Conservation (phyloP, 768 basidiomycete genomes). For the Hysterangium stoloniferum region DNA sequence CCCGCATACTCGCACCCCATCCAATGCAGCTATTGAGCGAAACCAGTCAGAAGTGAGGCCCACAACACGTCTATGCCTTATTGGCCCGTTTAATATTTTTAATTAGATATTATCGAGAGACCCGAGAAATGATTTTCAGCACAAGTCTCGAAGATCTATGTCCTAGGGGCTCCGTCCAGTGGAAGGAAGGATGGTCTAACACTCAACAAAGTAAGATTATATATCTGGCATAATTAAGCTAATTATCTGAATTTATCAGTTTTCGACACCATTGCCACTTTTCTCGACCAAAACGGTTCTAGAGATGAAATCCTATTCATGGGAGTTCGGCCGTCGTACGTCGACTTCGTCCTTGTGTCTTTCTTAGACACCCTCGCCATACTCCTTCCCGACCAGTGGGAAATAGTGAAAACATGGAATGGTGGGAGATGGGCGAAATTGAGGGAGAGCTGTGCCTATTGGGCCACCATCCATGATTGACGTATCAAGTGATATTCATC, state of each 20-base stretch:
- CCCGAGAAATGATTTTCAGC: neutral
- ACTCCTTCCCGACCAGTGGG: neutral
- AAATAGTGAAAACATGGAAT: slow-evolving; percentile 3
- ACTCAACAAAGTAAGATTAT: neutral
- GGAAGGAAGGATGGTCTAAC: neutral
- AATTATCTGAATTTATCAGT: neutral
- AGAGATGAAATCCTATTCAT: slow-evolving; percentile 27
- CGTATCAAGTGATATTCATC: too few species aligned
- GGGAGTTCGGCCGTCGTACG: slow-evolving; percentile 31
- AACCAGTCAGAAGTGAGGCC: neutral
- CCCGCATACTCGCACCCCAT: neutral
- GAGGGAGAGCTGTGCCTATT: neutral
- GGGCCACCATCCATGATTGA: neutral
- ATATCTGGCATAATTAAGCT: neutral
- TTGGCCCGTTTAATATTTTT: neutral
- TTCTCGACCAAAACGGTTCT: slow-evolving; percentile 23
- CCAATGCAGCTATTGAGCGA: neutral
- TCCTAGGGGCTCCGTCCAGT: neutral
- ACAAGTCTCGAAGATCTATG: neutral
- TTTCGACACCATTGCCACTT: slow-evolving; percentile 13
- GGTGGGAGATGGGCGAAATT: slow-evolving; percentile 1
- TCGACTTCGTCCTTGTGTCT: slow-evolving; percentile 28
- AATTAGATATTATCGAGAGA: neutral
- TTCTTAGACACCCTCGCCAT: neutral
- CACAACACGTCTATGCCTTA: neutral